phyloP scores from a whole-genome alignment of 768 basidiomycete genomes.

The Suillus lakei region DNA sequence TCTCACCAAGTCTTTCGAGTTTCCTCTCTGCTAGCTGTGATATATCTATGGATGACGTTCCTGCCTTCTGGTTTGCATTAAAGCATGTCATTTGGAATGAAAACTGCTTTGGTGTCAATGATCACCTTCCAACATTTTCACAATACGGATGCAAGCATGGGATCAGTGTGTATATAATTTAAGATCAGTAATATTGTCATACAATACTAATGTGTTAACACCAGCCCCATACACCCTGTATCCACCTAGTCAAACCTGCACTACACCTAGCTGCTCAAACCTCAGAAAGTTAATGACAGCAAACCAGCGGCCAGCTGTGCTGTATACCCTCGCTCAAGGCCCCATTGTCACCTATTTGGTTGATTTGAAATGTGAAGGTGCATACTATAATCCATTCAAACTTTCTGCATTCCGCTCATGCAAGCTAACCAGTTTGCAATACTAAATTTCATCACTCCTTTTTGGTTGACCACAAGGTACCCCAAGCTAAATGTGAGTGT shows the following conservation, averaged over 20 bases:
- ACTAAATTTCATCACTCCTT: too few species aligned
- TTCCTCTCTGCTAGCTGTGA: constrained; percentile 2
- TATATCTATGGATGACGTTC: background rate
- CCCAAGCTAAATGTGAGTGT: too few species aligned
- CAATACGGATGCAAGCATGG: background rate
- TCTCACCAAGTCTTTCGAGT: background rate
- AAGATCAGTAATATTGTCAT: background rate
- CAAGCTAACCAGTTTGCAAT: too few species aligned
- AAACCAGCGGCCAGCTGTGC: constrained; percentile 2
- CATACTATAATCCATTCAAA: background rate
- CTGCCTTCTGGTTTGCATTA: background rate
- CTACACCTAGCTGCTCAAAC: background rate
- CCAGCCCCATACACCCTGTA: background rate
- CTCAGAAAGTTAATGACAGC: background rate
- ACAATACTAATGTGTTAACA: background rate
- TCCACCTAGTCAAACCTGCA: constrained; percentile 1
- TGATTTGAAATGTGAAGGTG: background rate
- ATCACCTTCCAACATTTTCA: background rate
- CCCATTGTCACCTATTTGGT: background rate
- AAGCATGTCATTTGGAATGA: constrained; percentile 3
- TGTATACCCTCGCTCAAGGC: background rate
- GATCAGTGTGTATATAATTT: background rate
- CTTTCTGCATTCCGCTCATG: too few species aligned
- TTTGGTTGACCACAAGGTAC: too few species aligned
- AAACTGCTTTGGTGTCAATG: background rate